These are phyloP conservation scores for Paxillus rubicundulus DNA, from an alignment of 768 basidiomycete genomes.

Conservation along the genomic window DNA sequence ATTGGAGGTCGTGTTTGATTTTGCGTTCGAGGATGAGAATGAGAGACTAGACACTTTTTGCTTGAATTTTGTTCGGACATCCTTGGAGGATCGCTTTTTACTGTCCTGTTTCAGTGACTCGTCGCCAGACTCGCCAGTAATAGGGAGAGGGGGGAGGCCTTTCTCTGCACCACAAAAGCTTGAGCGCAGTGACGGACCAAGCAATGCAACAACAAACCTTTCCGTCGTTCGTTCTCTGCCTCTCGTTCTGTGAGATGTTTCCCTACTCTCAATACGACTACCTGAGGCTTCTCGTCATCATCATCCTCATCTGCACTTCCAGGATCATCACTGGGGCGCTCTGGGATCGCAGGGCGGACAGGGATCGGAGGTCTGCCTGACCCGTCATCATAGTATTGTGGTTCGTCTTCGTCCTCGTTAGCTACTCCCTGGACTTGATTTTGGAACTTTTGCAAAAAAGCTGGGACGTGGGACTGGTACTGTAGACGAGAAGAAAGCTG, in stretches of 20 bases:
- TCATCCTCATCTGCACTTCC: slow-evolving; percentile 73
- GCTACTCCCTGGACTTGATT: slow-evolving; percentile 55
- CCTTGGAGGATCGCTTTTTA: slow-evolving; percentile 16
- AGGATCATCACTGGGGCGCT: slow-evolving; percentile 62
- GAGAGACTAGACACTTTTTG: slow-evolving; percentile 29
- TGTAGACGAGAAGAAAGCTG: slow-evolving; percentile 71
- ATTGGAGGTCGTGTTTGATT: slow-evolving; percentile 22
- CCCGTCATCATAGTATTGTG: slow-evolving; percentile 60
- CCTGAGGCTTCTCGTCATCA: slow-evolving; percentile 80
- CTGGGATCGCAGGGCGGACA: slow-evolving; percentile 66
- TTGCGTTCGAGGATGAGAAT: slow-evolving; percentile 38
- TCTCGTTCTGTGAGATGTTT: slow-evolving; percentile 82
- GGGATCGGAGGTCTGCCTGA: slow-evolving; percentile 75
- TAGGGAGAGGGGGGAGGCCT: slow-evolving; percentile 55
- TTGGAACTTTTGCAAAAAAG: slow-evolving; percentile 65
- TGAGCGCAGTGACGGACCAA: slow-evolving; percentile 3
- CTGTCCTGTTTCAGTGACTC: slow-evolving; percentile 28
- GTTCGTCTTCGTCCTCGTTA: slow-evolving; percentile 49
- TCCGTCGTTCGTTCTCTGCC: slow-evolving; percentile 72
- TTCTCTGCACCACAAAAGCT: slow-evolving; percentile 44
- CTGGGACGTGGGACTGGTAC: slow-evolving; percentile 59
- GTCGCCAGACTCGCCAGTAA: slow-evolving; percentile 24
- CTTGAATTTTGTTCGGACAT: slow-evolving; percentile 23
- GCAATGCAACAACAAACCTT: slow-evolving; percentile 45
- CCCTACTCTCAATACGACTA: slow-evolving; percentile 85